Base-by-base conservation (phyloP, 2,329 filamentous ascomycete species). In the Sclerotinia nivalis region DNA sequence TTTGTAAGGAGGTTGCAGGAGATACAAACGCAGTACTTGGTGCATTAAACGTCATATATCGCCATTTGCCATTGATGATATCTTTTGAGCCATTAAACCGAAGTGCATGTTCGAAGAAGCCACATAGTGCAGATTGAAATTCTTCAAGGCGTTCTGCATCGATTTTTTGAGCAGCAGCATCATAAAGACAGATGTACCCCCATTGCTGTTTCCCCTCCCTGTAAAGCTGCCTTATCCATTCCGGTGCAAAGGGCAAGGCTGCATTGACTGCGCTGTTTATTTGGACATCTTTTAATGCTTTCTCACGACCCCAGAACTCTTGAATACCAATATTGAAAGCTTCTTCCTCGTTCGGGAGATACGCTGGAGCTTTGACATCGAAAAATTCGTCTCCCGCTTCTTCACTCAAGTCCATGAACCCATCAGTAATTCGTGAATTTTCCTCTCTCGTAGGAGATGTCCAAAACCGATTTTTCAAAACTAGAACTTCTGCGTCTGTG, bases 391-490 rank as follows among this genome's bases (percentile, higher is more conserved):
- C 54, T 4, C 15, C 20, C 20, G 31, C 54, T 37, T 37, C 31
- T 5, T 56, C 54, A 37, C 9, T 56, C 22, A 7, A 13, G 5
- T 37, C 10, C 4, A n/a, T 12, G 31, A 56, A 56, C 18, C 31
- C 20, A n/a, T 56, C 54, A 3, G 6, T 6, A 18, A 20, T 7
- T 13, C 25, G 9, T 6, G 58, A 60, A 13, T 13, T 45, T 12
- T 60, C 37, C 5, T 45, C 34, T 7, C 13, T 34, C 13, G 47
- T 64, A 4, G 0, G 18, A 22, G 65, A 55, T 34, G 58, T 59
- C 69, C 50, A 71, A 40, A 71, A 69, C 20, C 45, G 25, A n/a
- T 71, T 10, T 58, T 55, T 43, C 50, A 71, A 69, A 34, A 65
- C 8, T 8, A 43, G 25, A 9, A 50, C 28, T 54, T 69, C 69